Evolutionary conservation across 257 asterid species (phyloP), one percentile per base, ranked within the genome.

Genomic region (Solanum rostratum): DNA sequence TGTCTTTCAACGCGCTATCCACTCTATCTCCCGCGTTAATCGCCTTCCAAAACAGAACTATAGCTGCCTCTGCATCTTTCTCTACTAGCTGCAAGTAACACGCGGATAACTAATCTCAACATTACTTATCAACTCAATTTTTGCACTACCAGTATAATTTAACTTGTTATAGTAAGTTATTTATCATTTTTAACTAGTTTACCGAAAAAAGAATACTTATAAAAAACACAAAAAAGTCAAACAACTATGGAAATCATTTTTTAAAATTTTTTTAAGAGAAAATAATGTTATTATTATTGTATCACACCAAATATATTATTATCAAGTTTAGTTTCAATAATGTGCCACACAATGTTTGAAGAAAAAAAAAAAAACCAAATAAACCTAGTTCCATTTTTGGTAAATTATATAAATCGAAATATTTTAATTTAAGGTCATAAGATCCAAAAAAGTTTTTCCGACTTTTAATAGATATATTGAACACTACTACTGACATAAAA

Each of bases 1-100:
- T 91, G 88, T 95, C 99, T 88, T 95, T 95, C 50, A 95, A 94
- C 1, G 99, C 99, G 82, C 99, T 95, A 49, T 94, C 98, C 8
- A 94, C 98, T 88, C 97, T 88, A 87, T 94, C 99, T 59, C 99
- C 97, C 1, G 86, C 91, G 83, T 94, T 94, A 57, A 95, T 92
- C 2, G 99, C 98, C 90, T 90, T 91, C 99, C 98, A 93, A 79
- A 95, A 95, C 41, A 90, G 90, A 55, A 89, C 91, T 16, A 94
- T 86, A 54, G 98, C 97, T 27, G 95, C 87, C 85, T 92, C 97
- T 14, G 93, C 90, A 84, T 95, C 97, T 85, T 92, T 95, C 88
- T 93, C 94, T 55, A 95, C 93, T 84, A 95, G 80, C 99, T 95
- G 92, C 52, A 71, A 33, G 43, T 9, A 82, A 66, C 84, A 90